Evolutionary conservation across 2,329 filamentous ascomycete genomes (phyloP), one percentile per base, ranked within the genome.

Genomic region (Verticillium tricorpus): DNA sequence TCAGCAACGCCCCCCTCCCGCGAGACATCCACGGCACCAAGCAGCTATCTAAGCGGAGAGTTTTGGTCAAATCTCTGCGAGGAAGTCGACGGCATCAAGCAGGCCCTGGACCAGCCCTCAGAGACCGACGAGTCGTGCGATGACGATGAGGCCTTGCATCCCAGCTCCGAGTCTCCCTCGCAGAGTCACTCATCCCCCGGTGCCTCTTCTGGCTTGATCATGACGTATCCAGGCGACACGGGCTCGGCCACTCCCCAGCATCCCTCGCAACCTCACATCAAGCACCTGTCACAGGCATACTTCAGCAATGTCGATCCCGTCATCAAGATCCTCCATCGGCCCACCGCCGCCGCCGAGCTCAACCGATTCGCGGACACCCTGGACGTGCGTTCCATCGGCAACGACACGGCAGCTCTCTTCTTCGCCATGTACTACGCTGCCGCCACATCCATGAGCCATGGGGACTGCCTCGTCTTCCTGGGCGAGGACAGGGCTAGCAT

Each of bases 401-500:
- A 63, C 37, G 22, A 67, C 22, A 66, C 64, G 0, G 76, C 77
- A 35, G 76, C 77, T 5, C 67, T 80, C 15, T 69, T 76, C 56
- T 81, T 80, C 63, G 69, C 76, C 52, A 74, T 81, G 50, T 81
- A 80, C 67, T 78, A 78, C 61, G 75, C 73, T 0, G 74, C 78
- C 19, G 67, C 76, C 1, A 72, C 71, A 1, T 77, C 74, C 39
- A 58, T 80, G 5, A 63, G 63, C 2, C 63, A 75, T 1, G 67
- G 69, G 3, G 66, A 65, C 0, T 79, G 77, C 58, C 54, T 66
- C 17, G 62, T 62, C 17, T 68, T 70, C 34, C 64, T 81, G 1
- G 75, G 75, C 11, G 72, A 72, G 63, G 70, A 72, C 40, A 75
- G 72, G 34, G 68, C 69, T 14, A 68, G 73, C 5, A 66, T 80